A percentile compares a stretch with the other conserved stretches of the same genome.
These are phyloP conservation scores for Sporobolomyces roseus DNA, from an alignment of 768 basidiomycete species.

Conservation along the genomic window DNA sequence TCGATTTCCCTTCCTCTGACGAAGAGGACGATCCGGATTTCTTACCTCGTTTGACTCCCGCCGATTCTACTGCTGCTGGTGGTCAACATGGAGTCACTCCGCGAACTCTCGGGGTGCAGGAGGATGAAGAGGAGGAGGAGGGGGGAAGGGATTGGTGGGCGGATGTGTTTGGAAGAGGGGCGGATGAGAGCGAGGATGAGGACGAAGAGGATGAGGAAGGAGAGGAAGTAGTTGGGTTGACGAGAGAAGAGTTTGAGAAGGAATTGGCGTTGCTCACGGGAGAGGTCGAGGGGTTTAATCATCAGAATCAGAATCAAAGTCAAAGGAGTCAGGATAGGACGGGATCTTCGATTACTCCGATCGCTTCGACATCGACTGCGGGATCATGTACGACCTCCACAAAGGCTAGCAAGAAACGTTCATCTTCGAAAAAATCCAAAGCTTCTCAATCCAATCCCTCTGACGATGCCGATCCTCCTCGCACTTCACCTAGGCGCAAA, in stretches of 20 bases:
- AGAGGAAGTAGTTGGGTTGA: background rate
- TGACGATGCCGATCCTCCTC: no score
- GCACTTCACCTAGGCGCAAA: no score
- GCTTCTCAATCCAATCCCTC: no score
- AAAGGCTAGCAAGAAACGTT: background rate
- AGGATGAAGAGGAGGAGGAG: background rate
- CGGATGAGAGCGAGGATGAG: background rate
- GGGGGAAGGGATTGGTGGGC: background rate
- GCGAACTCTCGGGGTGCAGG: no score
- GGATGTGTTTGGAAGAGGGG: background rate
- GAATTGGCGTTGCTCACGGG: constrained; percentile 16
- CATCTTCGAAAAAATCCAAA: no score
- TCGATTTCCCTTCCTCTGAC: constrained; percentile 23
- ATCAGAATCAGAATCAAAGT: background rate
- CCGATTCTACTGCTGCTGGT: no score
- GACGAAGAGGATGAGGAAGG: constrained; percentile 8
- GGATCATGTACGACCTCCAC: no score
- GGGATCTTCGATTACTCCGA: no score
- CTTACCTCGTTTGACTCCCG: background rate
- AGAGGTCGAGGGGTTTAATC: background rate
- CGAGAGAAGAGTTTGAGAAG: constrained; percentile 17
- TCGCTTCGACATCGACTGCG: no score
- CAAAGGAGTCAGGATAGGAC: background rate
- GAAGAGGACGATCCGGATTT: constrained; percentile 24
- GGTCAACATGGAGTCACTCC: no score